Percentiles rank a stretch among this genome's conserved stretches.
phyloP scores from a whole-genome alignment of 2,329 filamentous ascomycete genomes.

The Paracamarosporium sp. region DNA sequence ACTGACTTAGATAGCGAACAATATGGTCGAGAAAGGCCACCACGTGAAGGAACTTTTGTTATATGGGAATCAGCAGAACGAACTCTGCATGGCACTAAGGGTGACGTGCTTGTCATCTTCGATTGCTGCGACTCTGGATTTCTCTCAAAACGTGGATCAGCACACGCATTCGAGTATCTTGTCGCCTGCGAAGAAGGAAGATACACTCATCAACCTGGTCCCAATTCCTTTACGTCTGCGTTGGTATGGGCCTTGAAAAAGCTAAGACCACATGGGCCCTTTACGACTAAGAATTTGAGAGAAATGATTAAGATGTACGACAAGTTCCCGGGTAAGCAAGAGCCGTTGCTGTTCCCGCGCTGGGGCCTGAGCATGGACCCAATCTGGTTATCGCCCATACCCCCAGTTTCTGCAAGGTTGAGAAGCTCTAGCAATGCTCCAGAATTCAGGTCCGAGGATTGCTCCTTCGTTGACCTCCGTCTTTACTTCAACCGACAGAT shows the following conservation, averaged over 20 bases:
- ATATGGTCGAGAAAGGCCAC: not conserved
- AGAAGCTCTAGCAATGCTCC: not conserved
- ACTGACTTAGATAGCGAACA: too few species aligned
- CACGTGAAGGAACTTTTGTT: slow-evolving; percentile 2
- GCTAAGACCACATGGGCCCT: not conserved
- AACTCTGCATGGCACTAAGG: slow-evolving; percentile 5
- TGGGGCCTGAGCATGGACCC: slow-evolving; percentile 1
- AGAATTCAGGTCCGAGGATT: slow-evolving; percentile 3
- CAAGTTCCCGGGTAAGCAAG: slow-evolving; percentile 6
- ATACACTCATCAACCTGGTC: not conserved
- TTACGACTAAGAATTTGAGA: not conserved
- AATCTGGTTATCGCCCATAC: slow-evolving; percentile 11
- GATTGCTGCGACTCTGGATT: slow-evolving; percentile 30
- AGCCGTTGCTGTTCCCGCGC: slow-evolving; percentile 8
- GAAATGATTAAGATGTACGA: slow-evolving; percentile 1
- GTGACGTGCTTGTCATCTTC: slow-evolving; percentile 30
- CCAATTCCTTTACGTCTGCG: slow-evolving; percentile 12
- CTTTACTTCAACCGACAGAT: slow-evolving; percentile 13
- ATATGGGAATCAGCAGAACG: slow-evolving; percentile 22
- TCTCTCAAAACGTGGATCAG: slow-evolving; percentile 7
- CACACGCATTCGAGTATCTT: slow-evolving; percentile 9
- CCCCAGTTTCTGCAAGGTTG: not conserved
- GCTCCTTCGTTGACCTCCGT: slow-evolving; percentile 16
- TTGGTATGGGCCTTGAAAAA: slow-evolving; percentile 17
- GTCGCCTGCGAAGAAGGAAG: slow-evolving; percentile 6